Percentiles rank a stretch among this genome's conserved stretches.
These are phyloP conservation scores for Trametes cinnabarina DNA, from an alignment of 768 basidiomycete genomes.

Conservation along the genomic window DNA sequence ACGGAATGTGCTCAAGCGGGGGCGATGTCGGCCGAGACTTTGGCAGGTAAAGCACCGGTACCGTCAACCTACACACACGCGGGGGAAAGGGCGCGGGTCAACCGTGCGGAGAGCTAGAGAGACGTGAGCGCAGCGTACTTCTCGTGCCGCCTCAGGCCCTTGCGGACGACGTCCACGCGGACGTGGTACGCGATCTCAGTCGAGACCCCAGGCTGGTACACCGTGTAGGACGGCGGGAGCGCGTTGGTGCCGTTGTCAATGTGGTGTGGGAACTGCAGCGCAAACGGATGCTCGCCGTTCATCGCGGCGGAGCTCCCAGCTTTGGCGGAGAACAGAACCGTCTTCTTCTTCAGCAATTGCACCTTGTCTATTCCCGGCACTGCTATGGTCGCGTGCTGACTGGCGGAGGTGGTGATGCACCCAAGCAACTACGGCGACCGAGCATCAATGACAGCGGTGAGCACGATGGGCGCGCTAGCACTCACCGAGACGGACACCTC, in stretches of 20 bases:
- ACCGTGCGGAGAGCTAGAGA: not conserved
- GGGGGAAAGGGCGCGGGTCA: constrained; percentile 1
- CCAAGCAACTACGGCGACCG: constrained; percentile 36
- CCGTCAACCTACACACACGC: constrained; percentile 14
- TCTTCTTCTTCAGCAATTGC: constrained; percentile 29
- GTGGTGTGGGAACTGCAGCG: constrained; percentile 39
- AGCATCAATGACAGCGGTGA: not conserved
- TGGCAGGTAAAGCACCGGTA: constrained; percentile 44
- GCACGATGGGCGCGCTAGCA: not conserved
- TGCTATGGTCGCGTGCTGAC: constrained; percentile 29
- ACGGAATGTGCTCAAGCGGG: constrained; percentile 33
- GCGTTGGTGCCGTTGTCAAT: constrained; percentile 28
- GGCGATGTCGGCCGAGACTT: constrained; percentile 40
- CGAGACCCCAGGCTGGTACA: constrained; percentile 29
- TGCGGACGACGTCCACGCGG: constrained; percentile 39
- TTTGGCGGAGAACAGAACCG: constrained; percentile 29
- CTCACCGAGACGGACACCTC: constrained; percentile 40
- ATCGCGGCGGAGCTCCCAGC: constrained; percentile 18
- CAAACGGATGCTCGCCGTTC: constrained; percentile 35
- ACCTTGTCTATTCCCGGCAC: constrained; percentile 28
- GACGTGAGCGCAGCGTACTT: constrained; percentile 29
- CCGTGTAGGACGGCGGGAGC: constrained; percentile 41
- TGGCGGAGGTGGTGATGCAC: constrained; percentile 32
- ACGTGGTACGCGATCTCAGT: constrained; percentile 37
- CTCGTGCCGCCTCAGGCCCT: constrained; percentile 40